Conservation (phyloP, 805 yeast genomes). For the Pichia exigua region DNA sequence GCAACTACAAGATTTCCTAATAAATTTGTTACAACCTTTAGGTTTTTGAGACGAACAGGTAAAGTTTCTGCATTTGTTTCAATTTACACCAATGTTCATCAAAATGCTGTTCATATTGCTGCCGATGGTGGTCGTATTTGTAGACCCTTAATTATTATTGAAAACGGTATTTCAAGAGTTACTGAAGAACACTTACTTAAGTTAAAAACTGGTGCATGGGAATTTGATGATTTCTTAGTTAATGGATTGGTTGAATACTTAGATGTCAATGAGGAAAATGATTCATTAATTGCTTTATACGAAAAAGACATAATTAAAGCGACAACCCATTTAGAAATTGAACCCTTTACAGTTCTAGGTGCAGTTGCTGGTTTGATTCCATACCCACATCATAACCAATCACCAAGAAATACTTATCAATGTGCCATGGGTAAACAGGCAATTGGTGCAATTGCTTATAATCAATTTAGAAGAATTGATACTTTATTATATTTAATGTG, state of each 20-base stretch:
- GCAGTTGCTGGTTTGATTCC: slow-evolving; percentile 92
- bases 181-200: slow-evolving; percentile 57
- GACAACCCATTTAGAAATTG: slow-evolving; percentile 89
- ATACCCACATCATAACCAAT: slow-evolving; percentile 87
- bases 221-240: slow-evolving; percentile 83
- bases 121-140: slow-evolving; percentile 99
- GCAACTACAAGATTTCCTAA: slow-evolving; percentile 86
- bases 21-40: slow-evolving; percentile 71
- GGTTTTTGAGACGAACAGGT: slow-evolving; percentile 76
- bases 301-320: slow-evolving; percentile 52
- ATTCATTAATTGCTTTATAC: slow-evolving; percentile 83
- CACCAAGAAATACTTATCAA: slow-evolving; percentile 88
- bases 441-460: slow-evolving; percentile 98
- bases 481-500: slow-evolving; percentile 91
- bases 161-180: slow-evolving; percentile 63
- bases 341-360: slow-evolving; percentile 86
- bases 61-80: slow-evolving; percentile 85
- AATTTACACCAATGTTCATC: slow-evolving; percentile 83
- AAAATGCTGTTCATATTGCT: slow-evolving; percentile 90
- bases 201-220: slow-evolving; percentile 62
- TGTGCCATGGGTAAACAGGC: slow-evolving; percentile 99
- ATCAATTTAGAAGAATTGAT: slow-evolving; percentile 92
- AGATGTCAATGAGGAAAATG: slow-evolving; percentile 97
- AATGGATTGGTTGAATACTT: slow-evolving; percentile 89
- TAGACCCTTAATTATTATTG: slow-evolving; percentile 88